Conservation (phyloP, 2,329 filamentous ascomycete species). For the Graphilbum sp. region DNA sequence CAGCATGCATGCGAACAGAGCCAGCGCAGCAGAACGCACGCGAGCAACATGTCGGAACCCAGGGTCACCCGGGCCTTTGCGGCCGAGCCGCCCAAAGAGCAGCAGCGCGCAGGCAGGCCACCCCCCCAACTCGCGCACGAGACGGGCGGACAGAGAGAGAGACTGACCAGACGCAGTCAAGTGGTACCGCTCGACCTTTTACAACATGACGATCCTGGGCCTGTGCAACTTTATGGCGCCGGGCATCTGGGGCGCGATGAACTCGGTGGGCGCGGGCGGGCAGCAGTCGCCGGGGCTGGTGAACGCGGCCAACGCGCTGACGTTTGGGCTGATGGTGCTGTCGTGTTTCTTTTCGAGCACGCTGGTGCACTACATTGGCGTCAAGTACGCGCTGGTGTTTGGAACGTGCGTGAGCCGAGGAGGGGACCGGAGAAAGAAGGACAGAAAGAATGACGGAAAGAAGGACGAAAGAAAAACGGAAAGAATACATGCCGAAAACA, state of each 20-base stretch:
- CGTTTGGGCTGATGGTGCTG: slow-evolving; percentile 46
- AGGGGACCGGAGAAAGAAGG: too few species aligned
- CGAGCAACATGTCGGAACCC: too few species aligned
- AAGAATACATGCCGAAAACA: too few species aligned
- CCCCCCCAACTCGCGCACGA: not conserved
- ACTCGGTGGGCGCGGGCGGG: slow-evolving; percentile 55
- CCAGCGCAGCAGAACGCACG: too few species aligned
- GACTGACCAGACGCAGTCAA: slow-evolving; percentile 15
- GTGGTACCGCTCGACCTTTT: slow-evolving; percentile 59
- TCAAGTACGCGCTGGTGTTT: slow-evolving; percentile 54
- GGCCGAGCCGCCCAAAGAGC: not conserved
- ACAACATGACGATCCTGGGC: slow-evolving; percentile 55
- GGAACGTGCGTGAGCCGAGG: slow-evolving; percentile 47
- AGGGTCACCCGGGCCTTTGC: too few species aligned
- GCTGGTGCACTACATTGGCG: slow-evolving; percentile 50
- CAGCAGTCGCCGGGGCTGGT: slow-evolving; percentile 47
- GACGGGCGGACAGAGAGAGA: not conserved
- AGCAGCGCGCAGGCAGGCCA: not conserved
- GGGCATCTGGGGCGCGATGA: slow-evolving; percentile 60
- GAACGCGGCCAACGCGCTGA: slow-evolving; percentile 54
- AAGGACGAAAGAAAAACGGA: too few species aligned
- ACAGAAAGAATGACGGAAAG: too few species aligned
- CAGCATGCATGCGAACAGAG: too few species aligned
- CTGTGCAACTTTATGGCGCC: slow-evolving; percentile 55
- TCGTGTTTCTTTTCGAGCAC: slow-evolving; percentile 49